Conservation (phyloP, 768 basidiomycete species). For the Tylopilus intermedius region DNA sequence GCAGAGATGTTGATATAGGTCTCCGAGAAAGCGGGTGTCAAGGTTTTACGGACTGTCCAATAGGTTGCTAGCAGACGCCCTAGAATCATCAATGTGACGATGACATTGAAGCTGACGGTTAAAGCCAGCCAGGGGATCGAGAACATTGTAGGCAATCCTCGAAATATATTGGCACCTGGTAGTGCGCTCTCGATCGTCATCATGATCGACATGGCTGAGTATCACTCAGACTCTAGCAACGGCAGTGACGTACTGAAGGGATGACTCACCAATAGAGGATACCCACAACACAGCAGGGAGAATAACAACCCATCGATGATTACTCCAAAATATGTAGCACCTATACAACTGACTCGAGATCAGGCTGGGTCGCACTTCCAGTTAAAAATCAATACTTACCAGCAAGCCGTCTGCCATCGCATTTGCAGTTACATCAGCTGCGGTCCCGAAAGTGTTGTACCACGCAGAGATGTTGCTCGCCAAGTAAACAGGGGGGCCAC, state of each 20-base stretch:
- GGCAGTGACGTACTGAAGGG: background rate
- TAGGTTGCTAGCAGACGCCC: background rate
- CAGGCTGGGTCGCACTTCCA: background rate
- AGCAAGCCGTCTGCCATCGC: background rate
- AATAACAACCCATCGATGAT: background rate
- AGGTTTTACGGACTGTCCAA: background rate
- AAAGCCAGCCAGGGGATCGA: background rate
- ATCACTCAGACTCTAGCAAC: background rate
- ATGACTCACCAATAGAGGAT: background rate
- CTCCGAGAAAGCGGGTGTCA: background rate
- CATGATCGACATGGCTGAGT: background rate
- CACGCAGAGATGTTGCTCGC: background rate
- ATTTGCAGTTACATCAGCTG: background rate
- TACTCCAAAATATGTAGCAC: background rate
- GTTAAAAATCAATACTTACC: background rate
- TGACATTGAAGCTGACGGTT: background rate
- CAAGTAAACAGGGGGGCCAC: background rate
- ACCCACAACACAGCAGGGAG: background rate
- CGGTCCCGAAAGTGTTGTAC: background rate
- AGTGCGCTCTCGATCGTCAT: background rate
- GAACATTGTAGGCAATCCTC: background rate
- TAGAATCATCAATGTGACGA: background rate
- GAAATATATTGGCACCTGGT: background rate
- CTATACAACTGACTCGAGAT: background rate
- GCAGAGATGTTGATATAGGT: background rate